Percentiles rank a stretch among this genome's conserved stretches.
Evolutionary conservation across 768 basidiomycete genomes (phyloP).

Genomic region (Lyophyllum atratum): DNA sequence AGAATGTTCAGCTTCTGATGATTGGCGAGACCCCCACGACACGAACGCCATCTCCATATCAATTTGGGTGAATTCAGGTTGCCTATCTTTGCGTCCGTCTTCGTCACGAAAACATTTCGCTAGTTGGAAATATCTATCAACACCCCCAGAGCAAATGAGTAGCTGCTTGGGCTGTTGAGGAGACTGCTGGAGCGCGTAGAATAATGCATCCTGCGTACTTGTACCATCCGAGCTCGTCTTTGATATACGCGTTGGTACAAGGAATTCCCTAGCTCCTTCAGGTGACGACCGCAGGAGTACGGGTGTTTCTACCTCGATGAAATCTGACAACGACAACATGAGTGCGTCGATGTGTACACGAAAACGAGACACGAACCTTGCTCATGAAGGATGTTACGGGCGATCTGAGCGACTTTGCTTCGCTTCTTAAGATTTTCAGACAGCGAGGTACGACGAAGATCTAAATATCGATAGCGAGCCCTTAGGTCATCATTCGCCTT

Average conservation of each 20-base stretch:
- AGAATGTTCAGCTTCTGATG: slow-evolving; percentile 16
- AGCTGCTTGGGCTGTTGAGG: slow-evolving; percentile 97
- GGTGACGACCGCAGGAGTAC: slow-evolving; percentile 88
- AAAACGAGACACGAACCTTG: slow-evolving; percentile 47
- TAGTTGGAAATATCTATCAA: slow-evolving; percentile 92
- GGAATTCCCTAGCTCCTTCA: slow-evolving; percentile 92
- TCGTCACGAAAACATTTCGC: slow-evolving; percentile 96
- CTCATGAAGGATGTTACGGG: slow-evolving; percentile 72
- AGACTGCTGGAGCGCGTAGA: slow-evolving; percentile 92
- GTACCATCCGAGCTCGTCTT: slow-evolving; percentile 25
- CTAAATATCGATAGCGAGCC: slow-evolving; percentile 84
- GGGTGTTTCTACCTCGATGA: slow-evolving; percentile 93
- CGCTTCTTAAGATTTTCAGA: slow-evolving; percentile 81
- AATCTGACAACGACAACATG: slow-evolving; percentile 52
- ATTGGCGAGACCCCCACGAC: slow-evolving; percentile 62
- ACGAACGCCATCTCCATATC: slow-evolving; percentile 97
- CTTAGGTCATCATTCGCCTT: slow-evolving; percentile 88
- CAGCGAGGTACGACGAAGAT: slow-evolving; percentile 76
- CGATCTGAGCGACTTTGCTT: slow-evolving; percentile 77
- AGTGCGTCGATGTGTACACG: slow-evolving; percentile 10
- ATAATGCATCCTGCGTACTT: slow-evolving; percentile 40
- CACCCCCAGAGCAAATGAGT: slow-evolving; percentile 83
- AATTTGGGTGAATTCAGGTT: slow-evolving; percentile 96
- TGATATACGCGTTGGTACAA: slow-evolving; percentile 75
- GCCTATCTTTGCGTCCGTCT: slow-evolving; percentile 91